A percentile compares a stretch with the other conserved stretches of the same genome.
Evolutionary conservation across 2,329 filamentous ascomycete species (phyloP).

Genomic region (Venturia carpophila): DNA sequence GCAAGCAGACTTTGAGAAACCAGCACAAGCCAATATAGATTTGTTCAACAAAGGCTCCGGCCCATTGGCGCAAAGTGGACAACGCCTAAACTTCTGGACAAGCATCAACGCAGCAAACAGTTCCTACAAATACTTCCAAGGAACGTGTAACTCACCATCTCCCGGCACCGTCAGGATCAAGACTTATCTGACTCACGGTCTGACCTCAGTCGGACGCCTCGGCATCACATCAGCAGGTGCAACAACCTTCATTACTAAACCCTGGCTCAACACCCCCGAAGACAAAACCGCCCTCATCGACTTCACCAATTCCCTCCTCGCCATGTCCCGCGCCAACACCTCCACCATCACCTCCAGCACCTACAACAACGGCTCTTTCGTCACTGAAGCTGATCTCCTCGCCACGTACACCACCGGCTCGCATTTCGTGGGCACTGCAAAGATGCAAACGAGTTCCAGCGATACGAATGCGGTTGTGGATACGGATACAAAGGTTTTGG

Average conservation of each 20-base stretch:
- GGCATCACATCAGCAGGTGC: neutral
- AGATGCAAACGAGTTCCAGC: slow-evolving; percentile 4
- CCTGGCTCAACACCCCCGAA: slow-evolving; percentile 10
- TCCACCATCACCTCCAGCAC: slow-evolving; percentile 2
- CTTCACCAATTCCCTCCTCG: neutral
- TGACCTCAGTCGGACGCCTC: slow-evolving; percentile 3
- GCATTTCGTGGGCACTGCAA: slow-evolving; percentile 7
- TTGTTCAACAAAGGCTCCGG: slow-evolving; percentile 1
- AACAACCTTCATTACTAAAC: slow-evolving; percentile 11
- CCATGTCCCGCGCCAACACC: neutral
- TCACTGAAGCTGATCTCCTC: neutral
- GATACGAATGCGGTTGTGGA: slow-evolving; percentile 14
- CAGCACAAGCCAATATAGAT: neutral
- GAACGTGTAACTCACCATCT: neutral
- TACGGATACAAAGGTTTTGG: slow-evolving; percentile 25
- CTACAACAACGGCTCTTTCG: neutral
- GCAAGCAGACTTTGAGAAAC: neutral
- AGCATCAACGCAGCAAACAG: neutral
- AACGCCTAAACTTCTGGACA: slow-evolving; percentile 6
- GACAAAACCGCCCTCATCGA: slow-evolving; percentile 7
- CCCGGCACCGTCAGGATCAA: neutral
- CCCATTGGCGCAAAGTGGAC: neutral
- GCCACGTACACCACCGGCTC: neutral
- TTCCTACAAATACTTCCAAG: slow-evolving; percentile 1
- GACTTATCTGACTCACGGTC: slow-evolving; percentile 6